Base-by-base conservation (phyloP, 2,329 filamentous ascomycete species). In the Blastomyces parvus region DNA sequence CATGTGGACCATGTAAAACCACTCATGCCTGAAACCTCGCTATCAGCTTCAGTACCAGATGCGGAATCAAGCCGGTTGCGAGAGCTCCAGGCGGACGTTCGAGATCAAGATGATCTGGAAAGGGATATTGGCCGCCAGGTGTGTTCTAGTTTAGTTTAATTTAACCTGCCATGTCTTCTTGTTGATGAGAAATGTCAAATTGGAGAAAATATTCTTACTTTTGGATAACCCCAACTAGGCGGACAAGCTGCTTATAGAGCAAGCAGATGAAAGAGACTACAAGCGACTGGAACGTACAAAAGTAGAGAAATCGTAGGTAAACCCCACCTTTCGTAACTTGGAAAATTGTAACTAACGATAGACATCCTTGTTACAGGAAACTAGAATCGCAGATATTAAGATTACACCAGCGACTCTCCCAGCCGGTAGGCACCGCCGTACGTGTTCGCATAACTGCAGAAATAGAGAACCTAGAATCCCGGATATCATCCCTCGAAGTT, bases 51-150 rank as follows among this genome's bases (percentile, higher is more conserved):
- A 33, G 14, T 57, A 53, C 27, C 42, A 7, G 63, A 56, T 46
- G 84, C 85, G 66, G 87, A 89, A 70, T 82, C 83, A 52, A 80
- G 81, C 60, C 82, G 83, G 25, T 77, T 91, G 36, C 80, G 81
- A 63, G 83, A 83, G 53, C 77, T 91, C 50, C 86, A 88, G 4
- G 83, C 86, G 60, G 82, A 87, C 64, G 85, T 94, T 27, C 86
- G 90, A 63, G 86, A 96, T 70, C 93, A 97, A 74, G 88, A 92
- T 77, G 92, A 97, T 64, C 79, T 97, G 25, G 93, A 97, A 75
- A 84, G 91, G 66, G 91, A 96, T 71, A 95, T 97, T 66, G 83
- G 84, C 36, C 80, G 81, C 55, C 83, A 87, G 74, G 76, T 78
- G 70, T 59, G 60, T 61, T 27, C 6, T n/a, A 9, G 36, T 42